Evolutionary conservation across 768 basidiomycete species (phyloP).

Genomic region (Rickenella mellea): DNA sequence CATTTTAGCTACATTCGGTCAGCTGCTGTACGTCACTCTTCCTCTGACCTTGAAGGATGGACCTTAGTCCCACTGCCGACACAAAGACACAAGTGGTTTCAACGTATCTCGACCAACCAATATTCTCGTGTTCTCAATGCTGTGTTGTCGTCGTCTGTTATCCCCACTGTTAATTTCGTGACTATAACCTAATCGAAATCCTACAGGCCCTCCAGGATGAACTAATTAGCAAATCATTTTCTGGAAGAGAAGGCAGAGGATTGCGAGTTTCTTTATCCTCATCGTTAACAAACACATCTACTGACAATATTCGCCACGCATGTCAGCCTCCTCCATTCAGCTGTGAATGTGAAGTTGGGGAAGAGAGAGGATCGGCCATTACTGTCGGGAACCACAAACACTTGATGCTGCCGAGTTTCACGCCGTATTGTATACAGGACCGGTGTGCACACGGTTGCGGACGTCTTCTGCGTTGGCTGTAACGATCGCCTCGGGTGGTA

Average conservation of each 20-base stretch:
- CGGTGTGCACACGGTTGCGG: conserved; percentile 73
- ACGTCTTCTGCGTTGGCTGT: conserved; percentile 72
- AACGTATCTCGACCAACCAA: conserved; percentile 56
- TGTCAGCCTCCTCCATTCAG: conserved; percentile 64
- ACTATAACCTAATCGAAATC: background rate
- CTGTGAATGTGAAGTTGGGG: conserved; percentile 66
- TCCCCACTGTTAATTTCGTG: background rate
- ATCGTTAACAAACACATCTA: background rate
- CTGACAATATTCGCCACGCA: background rate
- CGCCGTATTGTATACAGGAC: conserved; percentile 35
- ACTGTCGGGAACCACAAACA: conserved; percentile 33
- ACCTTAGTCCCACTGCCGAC: conserved; percentile 22
- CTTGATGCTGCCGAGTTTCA: background rate
- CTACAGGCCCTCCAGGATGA: conserved; percentile 71
- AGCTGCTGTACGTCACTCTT: too few species aligned
- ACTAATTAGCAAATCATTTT: conserved; percentile 77
- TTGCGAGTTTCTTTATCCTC: conserved; percentile 40
- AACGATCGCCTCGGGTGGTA: conserved; percentile 75
- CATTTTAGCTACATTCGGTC: too few species aligned
- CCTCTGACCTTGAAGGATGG: too few species aligned
- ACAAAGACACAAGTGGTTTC: conserved; percentile 50
- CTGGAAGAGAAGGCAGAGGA: conserved; percentile 73
- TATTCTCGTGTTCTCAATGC: conserved; percentile 60
- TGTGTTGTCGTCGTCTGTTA: conserved; percentile 51
- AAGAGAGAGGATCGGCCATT: conserved; percentile 65